phyloP scores from a whole-genome alignment of 2,329 filamentous ascomycete genomes.

The Botrytis elliptica region DNA sequence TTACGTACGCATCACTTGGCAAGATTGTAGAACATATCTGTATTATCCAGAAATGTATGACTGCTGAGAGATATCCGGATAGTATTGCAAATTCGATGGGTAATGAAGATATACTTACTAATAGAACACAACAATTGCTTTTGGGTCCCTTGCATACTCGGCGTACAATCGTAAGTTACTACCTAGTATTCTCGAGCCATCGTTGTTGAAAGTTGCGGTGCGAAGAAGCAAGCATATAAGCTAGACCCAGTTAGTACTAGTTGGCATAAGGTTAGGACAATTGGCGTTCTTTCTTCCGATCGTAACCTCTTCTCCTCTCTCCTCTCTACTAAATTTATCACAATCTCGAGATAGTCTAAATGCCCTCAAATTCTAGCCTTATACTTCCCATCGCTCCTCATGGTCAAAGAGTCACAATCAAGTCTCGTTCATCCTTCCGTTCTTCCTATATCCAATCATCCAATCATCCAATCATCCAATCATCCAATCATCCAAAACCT shows the following conservation, averaged over 20 bases:
- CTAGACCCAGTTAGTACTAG: background rate
- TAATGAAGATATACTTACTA: background rate
- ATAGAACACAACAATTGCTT: background rate
- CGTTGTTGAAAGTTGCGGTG: background rate
- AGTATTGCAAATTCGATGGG: background rate
- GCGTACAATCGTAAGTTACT: too few species aligned
- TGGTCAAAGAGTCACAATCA: background rate
- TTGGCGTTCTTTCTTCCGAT: background rate
- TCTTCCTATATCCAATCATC: background rate
- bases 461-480: background rate
- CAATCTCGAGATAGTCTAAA: background rate
- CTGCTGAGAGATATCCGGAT: background rate
- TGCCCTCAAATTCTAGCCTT: background rate
- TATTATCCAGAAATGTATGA: too few species aligned
- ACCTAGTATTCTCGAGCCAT: too few species aligned
- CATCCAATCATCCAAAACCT: background rate
- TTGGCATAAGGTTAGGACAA: rapidly evolving
- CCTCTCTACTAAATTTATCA: background rate
- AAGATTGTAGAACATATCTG: too few species aligned
- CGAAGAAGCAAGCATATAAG: background rate
- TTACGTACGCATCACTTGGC: too few species aligned
- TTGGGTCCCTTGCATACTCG: too few species aligned
- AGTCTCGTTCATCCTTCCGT: background rate
- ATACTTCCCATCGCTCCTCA: background rate
- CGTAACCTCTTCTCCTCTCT: background rate